Percentiles rank a stretch among this genome's conserved stretches.
phyloP scores from a whole-genome alignment of 2,329 filamentous ascomycete genomes.

The Colletotrichum liriopes region DNA sequence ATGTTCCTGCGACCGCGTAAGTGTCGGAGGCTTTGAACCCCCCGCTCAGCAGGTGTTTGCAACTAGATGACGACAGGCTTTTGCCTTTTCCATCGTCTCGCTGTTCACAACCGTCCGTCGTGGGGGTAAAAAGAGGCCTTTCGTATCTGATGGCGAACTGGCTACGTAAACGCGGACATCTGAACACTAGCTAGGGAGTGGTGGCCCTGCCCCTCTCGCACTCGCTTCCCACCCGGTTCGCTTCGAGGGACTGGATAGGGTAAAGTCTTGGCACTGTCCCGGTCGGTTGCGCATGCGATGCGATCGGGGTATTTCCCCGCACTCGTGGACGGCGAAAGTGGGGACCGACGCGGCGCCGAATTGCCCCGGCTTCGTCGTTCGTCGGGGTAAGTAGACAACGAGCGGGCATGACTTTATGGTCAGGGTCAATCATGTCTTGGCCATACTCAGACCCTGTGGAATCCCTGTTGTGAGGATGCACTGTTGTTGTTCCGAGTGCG shows the following conservation, averaged over 20 bases:
- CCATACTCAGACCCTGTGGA: too few relatives aligned
- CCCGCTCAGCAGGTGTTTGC: background rate
- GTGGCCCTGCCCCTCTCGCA: constrained; percentile 7
- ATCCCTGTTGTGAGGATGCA: background rate
- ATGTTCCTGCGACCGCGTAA: background rate
- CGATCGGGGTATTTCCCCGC: constrained; percentile 7
- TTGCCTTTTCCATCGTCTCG: background rate
- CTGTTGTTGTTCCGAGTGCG: background rate
- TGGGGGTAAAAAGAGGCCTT: background rate
- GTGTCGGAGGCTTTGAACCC: constrained; percentile 2
- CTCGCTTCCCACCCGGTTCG: constrained; percentile 21
- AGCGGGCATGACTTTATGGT: background rate
- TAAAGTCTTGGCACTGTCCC: background rate
- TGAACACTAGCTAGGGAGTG: background rate
- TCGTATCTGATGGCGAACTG: background rate
- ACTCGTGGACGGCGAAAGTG: constrained; percentile 2
- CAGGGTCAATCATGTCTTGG: background rate
- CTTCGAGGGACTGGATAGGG: constrained; percentile 8
- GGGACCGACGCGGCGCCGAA: constrained; percentile 10
- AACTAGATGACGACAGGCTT: background rate
- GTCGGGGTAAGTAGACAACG: background rate
- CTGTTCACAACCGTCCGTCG: background rate
- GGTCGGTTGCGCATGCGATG: background rate
- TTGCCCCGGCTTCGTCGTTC: constrained; percentile 1
- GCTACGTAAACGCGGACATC: background rate